Percentiles rank a stretch among this genome's conserved stretches.
Evolutionary conservation across 139 green algal genomes (phyloP).

Genomic region (Coccomyxa sp.): DNA sequence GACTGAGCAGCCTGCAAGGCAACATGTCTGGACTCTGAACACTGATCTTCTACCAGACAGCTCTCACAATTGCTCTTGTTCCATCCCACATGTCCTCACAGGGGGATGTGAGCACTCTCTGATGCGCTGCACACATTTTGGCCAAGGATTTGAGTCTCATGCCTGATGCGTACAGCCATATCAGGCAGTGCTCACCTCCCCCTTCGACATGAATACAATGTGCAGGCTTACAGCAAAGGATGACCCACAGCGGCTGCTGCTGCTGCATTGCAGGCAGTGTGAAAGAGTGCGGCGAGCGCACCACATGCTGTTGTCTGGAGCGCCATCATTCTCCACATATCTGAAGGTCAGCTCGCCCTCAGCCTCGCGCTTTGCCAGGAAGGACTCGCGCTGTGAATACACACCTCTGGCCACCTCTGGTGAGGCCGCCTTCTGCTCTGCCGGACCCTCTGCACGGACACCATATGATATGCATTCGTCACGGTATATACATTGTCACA

Average conservation of each 20-base stretch:
- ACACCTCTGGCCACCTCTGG: conserved; percentile 13
- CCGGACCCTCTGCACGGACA: not conserved
- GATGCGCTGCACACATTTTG: too few species aligned
- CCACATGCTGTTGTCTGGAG: conserved; percentile 43
- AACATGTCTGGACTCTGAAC: not conserved
- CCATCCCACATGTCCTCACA: not conserved
- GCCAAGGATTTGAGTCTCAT: not conserved
- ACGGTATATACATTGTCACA: not conserved
- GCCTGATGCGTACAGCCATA: not conserved
- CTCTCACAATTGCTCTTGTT: not conserved
- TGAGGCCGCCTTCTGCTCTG: not conserved
- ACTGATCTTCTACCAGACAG: not conserved
- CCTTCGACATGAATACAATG: too few species aligned
- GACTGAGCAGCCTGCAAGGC: not conserved
- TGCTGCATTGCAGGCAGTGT: not conserved
- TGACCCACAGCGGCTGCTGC: too few species aligned
- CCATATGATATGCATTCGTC: not conserved
- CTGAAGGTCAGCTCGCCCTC: conserved; percentile 62
- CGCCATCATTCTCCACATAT: conserved; percentile 63
- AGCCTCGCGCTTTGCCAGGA: conserved; percentile 49
- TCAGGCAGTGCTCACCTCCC: too few species aligned
- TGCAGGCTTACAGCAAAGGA: too few species aligned
- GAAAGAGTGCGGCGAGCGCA: not conserved
- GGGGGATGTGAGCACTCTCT: too few species aligned
- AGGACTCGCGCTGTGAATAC: conserved; percentile 58